phyloP scores from a whole-genome alignment of 306 rosid species.

The Rosa lucieae region DNA sequence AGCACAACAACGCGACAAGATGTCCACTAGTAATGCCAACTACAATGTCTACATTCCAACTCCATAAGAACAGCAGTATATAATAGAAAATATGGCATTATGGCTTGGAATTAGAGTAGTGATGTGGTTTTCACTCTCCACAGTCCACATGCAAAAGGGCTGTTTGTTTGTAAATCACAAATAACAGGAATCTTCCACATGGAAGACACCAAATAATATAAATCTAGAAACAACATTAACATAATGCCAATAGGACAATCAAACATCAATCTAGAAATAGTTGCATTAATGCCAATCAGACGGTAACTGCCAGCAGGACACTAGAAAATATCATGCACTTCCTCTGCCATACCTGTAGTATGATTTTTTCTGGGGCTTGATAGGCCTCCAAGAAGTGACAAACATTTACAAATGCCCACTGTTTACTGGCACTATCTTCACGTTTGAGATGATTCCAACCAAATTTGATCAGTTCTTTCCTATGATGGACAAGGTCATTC shows the following conservation, averaged over 20 bases:
- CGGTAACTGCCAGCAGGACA: neutral
- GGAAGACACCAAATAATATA: neutral
- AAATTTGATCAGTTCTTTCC: slow-evolving; percentile 96
- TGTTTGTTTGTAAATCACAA: neutral
- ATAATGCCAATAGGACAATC: neutral
- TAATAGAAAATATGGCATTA: neutral
- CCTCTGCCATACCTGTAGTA: slow-evolving; percentile 69
- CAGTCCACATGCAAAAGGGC: neutral
- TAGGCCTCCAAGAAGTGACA: slow-evolving; percentile 99
- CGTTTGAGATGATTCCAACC: slow-evolving; percentile 99
- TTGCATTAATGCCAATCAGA: neutral
- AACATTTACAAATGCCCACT: slow-evolving; percentile 99
- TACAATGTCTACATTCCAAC: neutral
- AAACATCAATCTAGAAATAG: neutral
- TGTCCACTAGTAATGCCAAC: neutral
- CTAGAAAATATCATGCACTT: neutral
- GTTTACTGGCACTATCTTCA: slow-evolving; percentile 99
- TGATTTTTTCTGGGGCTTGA: slow-evolving; percentile 99
- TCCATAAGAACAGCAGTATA: neutral
- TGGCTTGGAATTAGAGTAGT: neutral
- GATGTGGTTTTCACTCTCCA: neutral
- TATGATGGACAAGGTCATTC: slow-evolving; percentile 91
- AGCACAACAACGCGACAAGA: neutral
- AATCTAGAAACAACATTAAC: neutral
- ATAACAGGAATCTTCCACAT: neutral